phyloP scores from a whole-genome alignment of 1,284 basidiomycete genomes.

The Afroboletus lepidellus region DNA sequence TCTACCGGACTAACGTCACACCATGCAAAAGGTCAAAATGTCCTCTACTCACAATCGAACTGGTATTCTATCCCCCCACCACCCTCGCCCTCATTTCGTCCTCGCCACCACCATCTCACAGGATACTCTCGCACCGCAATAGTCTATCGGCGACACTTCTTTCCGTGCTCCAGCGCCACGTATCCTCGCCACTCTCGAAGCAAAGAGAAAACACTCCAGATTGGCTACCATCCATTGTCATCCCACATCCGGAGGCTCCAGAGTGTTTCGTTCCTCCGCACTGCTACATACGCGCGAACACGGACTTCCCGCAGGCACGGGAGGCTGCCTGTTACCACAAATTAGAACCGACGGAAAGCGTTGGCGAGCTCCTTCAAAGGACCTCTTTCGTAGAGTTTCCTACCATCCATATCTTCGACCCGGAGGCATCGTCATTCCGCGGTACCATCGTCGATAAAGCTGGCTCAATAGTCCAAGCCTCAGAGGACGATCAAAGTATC shows the following conservation, averaged over 20 bases:
- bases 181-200: constrained; percentile 28
- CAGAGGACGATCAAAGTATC: constrained; percentile 34
- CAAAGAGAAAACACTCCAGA: constrained; percentile 43
- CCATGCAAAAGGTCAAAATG: constrained; percentile 57
- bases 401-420: constrained; percentile 70
- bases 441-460: constrained; percentile 54
- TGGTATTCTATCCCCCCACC: constrained; percentile 57
- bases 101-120: constrained; percentile 37
- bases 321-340: constrained; percentile 50
- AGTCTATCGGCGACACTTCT: constrained; percentile 50
- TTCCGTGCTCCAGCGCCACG: constrained; percentile 44
- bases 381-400: constrained; percentile 81
- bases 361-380: constrained; percentile 51
- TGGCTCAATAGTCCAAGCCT: constrained; percentile 40
- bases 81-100: constrained; percentile 41
- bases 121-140: constrained; percentile 63
- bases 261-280: constrained; percentile 54
- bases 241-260: constrained; percentile 52
- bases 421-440: constrained; percentile 48
- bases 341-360: constrained; percentile 48
- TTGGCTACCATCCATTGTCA: constrained; percentile 56
- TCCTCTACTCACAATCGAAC: constrained; percentile 72
- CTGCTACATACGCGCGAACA: constrained; percentile 54
- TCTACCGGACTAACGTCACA: constrained; percentile 5
- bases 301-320: constrained; percentile 33